Conservation (phyloP, 1,284 basidiomycete species). For the Schizophyllum commune region DNA sequence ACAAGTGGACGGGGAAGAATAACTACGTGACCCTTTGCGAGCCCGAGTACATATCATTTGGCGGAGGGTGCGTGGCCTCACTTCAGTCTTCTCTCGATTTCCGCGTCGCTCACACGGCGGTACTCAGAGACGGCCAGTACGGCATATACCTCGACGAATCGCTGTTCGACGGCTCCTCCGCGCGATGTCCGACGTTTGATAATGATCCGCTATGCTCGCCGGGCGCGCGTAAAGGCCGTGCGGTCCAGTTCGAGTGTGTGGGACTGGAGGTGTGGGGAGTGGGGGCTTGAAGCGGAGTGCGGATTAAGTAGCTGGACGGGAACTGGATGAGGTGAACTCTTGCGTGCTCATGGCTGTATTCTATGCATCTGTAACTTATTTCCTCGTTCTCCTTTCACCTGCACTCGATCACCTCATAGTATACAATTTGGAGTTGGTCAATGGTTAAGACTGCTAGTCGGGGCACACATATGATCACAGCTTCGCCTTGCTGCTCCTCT, state of each 20-base stretch:
- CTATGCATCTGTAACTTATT: not conserved
- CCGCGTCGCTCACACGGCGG: not conserved
- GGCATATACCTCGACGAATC: conserved; percentile 86
- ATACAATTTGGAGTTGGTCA: no score
- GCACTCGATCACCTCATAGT: not conserved
- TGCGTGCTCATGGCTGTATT: not conserved
- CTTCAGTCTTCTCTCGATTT: conserved; percentile 6
- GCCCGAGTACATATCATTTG: conserved; percentile 73
- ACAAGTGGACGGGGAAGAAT: conserved; percentile 86
- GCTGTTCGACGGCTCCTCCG: conserved; percentile 78
- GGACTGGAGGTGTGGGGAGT: conserved; percentile 84
- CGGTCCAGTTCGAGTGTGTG: conserved; percentile 72
- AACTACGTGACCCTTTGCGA: conserved; percentile 89
- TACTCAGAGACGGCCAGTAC: conserved; percentile 70
- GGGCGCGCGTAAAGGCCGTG: conserved; percentile 36
- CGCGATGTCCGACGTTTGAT: conserved; percentile 79
- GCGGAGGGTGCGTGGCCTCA: conserved; percentile 68
- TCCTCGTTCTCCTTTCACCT: not conserved
- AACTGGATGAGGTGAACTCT: not conserved
- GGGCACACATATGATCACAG: no score
- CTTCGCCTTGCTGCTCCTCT: not conserved
- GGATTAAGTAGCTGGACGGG: no score
- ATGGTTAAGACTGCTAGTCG: no score
- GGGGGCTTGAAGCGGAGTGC: conserved; percentile 23
- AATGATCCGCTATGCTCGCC: conserved; percentile 75